phyloP scores from a whole-genome alignment of 2,329 filamentous ascomycete species.

The Ceratocystis smalleyi region DNA sequence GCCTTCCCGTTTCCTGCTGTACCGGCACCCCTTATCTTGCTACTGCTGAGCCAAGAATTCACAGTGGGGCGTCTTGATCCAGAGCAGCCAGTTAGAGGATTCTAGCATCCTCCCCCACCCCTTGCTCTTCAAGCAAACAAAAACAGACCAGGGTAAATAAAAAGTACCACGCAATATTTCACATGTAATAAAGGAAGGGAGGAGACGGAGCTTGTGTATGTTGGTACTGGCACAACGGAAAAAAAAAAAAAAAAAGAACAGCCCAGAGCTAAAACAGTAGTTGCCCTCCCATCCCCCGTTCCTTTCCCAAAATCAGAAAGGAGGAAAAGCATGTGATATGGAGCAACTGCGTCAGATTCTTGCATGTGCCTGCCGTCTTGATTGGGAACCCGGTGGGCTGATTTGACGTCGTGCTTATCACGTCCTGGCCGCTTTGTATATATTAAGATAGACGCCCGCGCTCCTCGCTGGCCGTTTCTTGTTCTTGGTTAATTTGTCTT shows the following conservation, averaged over 20 bases:
- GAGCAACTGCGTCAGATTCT: slow-evolving; percentile 7
- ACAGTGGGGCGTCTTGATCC: background rate
- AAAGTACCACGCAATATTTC: background rate
- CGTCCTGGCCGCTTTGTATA: background rate
- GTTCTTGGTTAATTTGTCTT: background rate
- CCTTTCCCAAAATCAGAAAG: background rate
- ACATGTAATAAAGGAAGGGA: background rate
- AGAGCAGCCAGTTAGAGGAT: background rate
- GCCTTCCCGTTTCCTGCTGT: background rate
- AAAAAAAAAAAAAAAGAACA: background rate
- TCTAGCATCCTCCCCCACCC: background rate
- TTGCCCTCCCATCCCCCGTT: background rate
- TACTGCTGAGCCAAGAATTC: background rate
- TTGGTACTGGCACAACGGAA: background rate
- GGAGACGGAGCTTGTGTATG: background rate
- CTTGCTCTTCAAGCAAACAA: background rate
- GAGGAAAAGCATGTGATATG: slow-evolving; percentile 2
- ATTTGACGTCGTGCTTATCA: slow-evolving; percentile 1
- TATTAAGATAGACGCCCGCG: background rate
- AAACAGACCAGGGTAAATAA: background rate
- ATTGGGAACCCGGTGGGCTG: background rate
- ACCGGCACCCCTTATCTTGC: background rate
- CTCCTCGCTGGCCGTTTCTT: background rate
- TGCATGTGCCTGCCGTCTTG: background rate
- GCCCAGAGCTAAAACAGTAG: background rate